Evolutionary conservation across 768 basidiomycete genomes (phyloP), one percentile per base, ranked within the genome.

Genomic region (Suillus brevipes): DNA sequence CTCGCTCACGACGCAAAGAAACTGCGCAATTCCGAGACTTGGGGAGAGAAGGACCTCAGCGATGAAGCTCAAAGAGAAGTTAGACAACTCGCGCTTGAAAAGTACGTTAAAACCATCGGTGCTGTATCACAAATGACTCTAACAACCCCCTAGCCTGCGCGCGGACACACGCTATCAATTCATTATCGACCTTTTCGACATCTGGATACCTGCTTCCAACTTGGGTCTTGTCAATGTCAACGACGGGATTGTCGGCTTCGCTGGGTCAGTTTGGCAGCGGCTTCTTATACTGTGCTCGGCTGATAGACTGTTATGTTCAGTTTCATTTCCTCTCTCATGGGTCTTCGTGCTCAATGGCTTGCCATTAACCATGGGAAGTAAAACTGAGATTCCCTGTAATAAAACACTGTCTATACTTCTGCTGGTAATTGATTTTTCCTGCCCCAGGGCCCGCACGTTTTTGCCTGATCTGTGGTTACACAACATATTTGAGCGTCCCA

Each of bases 191-290:
- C 72, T 87, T 23, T 81, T 95, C 64, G 97, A 99, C 74, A 77
- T 95, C 65, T 96, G 90, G 88, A 87, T 96, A 70, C 97, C 97
- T 6, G 91, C 94, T 8, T 89, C 89, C 23, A 90, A 85, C 64
- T 83, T 95, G 47, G 92, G 90, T 18, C 79, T 92, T 61, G 83
- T 89, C 67, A 84, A 85, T 68, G 70, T 96, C 68, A 94, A 90
- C 73, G 97, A 99, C 66, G 96, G 97, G 31, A 72, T 86, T 23
- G 78, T 97, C 36, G 97, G 97, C 62, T 81, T 92, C 64, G 83
- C 92, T 67, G 97, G 97, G 94, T 97, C 66, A 71, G 85, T 78
- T 13, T 66, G 56, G 72, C 75, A 55, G 8, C 34, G 20, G 9
- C 6, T 53, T 23, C 40, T n/a, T 34, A 16, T 10, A 34, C 12